A percentile compares a stretch with the other conserved stretches of the same genome.
Evolutionary conservation across 306 rosid species (phyloP).

Genomic region (Vigna nakashimae): DNA sequence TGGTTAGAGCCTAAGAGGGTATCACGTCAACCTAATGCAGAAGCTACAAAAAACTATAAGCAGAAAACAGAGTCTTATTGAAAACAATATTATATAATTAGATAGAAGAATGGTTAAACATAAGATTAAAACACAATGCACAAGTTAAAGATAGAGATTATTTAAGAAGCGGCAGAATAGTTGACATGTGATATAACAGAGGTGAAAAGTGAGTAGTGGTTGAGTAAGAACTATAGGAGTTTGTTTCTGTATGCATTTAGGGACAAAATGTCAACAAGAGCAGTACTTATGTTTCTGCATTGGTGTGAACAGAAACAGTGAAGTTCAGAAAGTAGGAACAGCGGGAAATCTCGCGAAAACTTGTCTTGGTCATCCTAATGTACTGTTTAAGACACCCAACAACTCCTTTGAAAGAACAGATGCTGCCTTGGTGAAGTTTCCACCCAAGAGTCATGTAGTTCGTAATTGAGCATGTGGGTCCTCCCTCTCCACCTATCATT

Average conservation of each 20-base stretch:
- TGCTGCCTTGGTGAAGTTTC: slow-evolving; percentile 35
- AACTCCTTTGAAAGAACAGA: slow-evolving; percentile 39
- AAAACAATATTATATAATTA: background rate
- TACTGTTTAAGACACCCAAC: slow-evolving; percentile 42
- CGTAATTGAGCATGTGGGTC: slow-evolving; percentile 36
- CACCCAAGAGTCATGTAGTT: slow-evolving; percentile 11
- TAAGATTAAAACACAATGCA: background rate
- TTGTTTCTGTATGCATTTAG: slow-evolving; percentile 46
- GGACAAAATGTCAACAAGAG: slow-evolving; percentile 48
- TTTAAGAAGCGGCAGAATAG: slow-evolving; percentile 39
- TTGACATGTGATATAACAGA: slow-evolving; percentile 58
- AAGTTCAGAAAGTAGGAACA: slow-evolving; percentile 43
- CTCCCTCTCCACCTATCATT: background rate
- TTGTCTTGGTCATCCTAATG: slow-evolving; percentile 37
- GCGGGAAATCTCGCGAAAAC: slow-evolving; percentile 48
- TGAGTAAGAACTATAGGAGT: slow-evolving; percentile 54
- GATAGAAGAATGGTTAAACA: background rate
- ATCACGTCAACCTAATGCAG: slow-evolving; percentile 5
- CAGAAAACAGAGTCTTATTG: background rate
- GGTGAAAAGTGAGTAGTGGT: slow-evolving; percentile 54
- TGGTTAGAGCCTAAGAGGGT: background rate
- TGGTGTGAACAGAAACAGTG: slow-evolving; percentile 47
- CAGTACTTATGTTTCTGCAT: slow-evolving; percentile 38
- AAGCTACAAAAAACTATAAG: background rate
- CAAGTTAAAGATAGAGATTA: slow-evolving; percentile 27